Evolutionary conservation across 345 rosid genomes (phyloP), one percentile per base, ranked within the genome.

Genomic region (Excoecaria agallocha): DNA sequence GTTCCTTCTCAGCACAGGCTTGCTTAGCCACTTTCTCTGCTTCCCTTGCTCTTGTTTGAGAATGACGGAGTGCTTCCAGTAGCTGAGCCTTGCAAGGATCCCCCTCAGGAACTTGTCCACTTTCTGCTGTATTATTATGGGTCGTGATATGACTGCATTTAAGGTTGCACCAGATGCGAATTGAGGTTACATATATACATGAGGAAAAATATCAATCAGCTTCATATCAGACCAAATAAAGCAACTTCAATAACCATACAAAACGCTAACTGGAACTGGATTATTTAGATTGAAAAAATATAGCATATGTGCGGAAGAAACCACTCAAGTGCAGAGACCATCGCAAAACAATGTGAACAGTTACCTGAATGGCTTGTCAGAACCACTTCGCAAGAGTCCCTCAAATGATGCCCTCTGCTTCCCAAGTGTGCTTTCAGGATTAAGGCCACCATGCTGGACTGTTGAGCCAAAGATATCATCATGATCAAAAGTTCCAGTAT

Each of bases 11-110:
- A 0, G 88, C 92, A 60, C 79, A 72, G 6, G 89, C 97, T 78
- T 86, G 86, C 82, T 87, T 82, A n/a, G 95, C 99, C 60, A 90
- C 90, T 61, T 85, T 88, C 80, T 96, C 99, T 5, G 99, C 98
- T 84, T 96, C 93, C 79, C 99, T 90, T 43, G 99, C 98, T 24
- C 99, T 90, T 13, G 99, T 91, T 84, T 96, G 99, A 52, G 99
- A 96, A 76, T 83, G 97, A 43, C 96, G 50, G 38, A 96, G 85
- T 43, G 99, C 99, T 82, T 93, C 98, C 76, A 96, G 69, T 13
- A 96, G 85, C 89, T 87, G 84, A 35, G 90, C 82, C 81, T 90
- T 95, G 81, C 85, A 82, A 61, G 91, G 80, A 62, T 81, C 91
- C 60, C 78, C 51, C 77, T 89, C 90, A 5, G 82, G 49, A 72